Conservation (phyloP, 2,329 filamentous ascomycete species). For the Monilinia polystroma region DNA sequence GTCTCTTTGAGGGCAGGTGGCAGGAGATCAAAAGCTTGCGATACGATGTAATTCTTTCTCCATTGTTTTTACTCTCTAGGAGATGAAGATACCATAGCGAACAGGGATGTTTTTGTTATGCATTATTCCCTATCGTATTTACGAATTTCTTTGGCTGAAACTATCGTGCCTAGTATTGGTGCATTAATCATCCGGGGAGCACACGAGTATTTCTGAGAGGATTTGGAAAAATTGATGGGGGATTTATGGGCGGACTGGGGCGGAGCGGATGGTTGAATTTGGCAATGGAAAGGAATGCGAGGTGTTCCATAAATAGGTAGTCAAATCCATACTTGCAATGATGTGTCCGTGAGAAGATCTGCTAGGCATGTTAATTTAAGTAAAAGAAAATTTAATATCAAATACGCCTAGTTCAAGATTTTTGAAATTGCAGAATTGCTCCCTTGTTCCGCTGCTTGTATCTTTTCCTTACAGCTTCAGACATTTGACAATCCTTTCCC, state of each 20-base stretch:
- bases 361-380: not conserved
- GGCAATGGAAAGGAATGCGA: not conserved
- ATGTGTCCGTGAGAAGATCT: not conserved
- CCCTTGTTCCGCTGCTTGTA: not conserved
- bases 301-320: not conserved
- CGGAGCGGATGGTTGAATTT: not conserved
- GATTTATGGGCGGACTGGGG: not conserved
- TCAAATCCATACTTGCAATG: not conserved
- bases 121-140: not conserved
- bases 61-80: conserved; percentile 1
- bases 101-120: not conserved
- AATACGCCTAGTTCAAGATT: not conserved
- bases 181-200: conserved; percentile 7
- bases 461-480: not conserved
- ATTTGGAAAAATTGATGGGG: not conserved
- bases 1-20: not conserved
- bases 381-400: not conserved
- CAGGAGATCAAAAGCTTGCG: not conserved
- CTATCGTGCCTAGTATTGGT: not conserved
- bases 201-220: not conserved
- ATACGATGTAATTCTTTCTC: not conserved
- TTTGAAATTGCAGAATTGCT: not conserved
- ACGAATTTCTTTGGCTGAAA: conserved; percentile 8
- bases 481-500: too few species aligned
- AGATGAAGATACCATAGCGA: conserved; percentile 12